Percentiles rank a stretch among this genome's conserved stretches.
phyloP scores from a whole-genome alignment of 129 eudicot species.

The Cynara cardunculus region DNA sequence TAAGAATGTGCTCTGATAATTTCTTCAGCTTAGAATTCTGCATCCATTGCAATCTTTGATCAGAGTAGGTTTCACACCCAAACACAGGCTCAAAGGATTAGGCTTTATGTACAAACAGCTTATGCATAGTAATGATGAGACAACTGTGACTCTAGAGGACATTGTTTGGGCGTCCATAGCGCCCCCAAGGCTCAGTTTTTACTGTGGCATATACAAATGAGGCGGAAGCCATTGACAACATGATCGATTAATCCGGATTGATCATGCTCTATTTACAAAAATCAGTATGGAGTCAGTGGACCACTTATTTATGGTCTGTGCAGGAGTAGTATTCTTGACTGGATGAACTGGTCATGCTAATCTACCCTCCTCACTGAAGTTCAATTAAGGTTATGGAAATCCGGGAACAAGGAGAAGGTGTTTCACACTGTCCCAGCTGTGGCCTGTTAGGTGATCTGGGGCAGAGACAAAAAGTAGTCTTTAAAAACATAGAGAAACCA shows the following conservation, averaged over 20 bases:
- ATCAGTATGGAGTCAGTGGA: background rate
- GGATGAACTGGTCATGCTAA: background rate
- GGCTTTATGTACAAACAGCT: conserved; percentile 15
- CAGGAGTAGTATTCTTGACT: background rate
- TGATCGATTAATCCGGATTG: background rate
- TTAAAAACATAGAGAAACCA: background rate
- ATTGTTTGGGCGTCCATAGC: background rate
- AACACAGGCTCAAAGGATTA: background rate
- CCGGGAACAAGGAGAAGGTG: background rate
- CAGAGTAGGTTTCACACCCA: conserved; percentile 13
- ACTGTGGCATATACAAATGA: background rate
- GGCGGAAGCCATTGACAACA: background rate
- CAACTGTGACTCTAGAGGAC: background rate
- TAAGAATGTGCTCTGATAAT: conserved; percentile 56
- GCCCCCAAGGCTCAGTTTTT: background rate
- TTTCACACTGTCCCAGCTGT: background rate
- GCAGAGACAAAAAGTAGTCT: background rate
- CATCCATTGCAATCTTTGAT: conserved; percentile 10
- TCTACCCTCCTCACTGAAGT: background rate
- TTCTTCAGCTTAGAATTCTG: conserved; percentile 86
- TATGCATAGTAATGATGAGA: background rate
- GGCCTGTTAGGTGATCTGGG: background rate
- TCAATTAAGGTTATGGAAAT: background rate
- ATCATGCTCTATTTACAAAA: background rate
- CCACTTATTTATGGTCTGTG: background rate